Base-by-base conservation (phyloP, 345 rosid genomes). In the Kernera saxatilis region DNA sequence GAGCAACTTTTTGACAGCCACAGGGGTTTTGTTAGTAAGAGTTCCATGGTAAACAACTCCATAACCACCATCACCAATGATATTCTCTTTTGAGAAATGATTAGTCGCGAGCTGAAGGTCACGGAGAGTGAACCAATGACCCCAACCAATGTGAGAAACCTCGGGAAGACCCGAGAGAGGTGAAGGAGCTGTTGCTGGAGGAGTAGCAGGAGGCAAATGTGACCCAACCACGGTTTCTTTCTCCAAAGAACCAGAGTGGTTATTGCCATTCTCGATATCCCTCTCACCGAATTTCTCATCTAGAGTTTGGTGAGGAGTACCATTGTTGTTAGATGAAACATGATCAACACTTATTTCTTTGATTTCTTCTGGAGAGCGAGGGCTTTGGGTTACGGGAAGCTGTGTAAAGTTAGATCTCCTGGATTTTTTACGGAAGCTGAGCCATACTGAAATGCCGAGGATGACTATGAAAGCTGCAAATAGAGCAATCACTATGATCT, bases 81-180 rank as follows among this genome's bases (percentile, higher is more conserved):
- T 80, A 70, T 87, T 89, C 67, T 91, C 96, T 79, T 81, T 89
- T 5, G 94, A 74, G 76, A 93, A 93, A 58, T 81, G 84, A 64
- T 79, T 82, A 14, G 97, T 93, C n/a, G 94, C 94, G 18, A 82
- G 74, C 27, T 91, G 91, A 46, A 93, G 87, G 71, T 93, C 98
- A 74, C 98, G 83, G 56, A 93, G 81, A 46, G 97, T 93, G 81
- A 93, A 93, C 98, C 98, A 93, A 54, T 91, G 98, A 41, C 98
- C 98, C 98, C 98, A 93, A 49, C 97, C 98, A 35, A 89, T 82
- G 37, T 84, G 94, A 17, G 98, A 91, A 75, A 83, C 86, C 61
- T 93, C 97, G 15, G 94, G 94, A 65, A 91, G 82, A 50, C 92
- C 97, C 26, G 87, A 79, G 73, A 89, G 83, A 62, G 97, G 97